Percentiles rank a stretch among this genome's conserved stretches.
Evolutionary conservation across 257 asterid species (phyloP).

Genomic region (Anisodus acutangulus): DNA sequence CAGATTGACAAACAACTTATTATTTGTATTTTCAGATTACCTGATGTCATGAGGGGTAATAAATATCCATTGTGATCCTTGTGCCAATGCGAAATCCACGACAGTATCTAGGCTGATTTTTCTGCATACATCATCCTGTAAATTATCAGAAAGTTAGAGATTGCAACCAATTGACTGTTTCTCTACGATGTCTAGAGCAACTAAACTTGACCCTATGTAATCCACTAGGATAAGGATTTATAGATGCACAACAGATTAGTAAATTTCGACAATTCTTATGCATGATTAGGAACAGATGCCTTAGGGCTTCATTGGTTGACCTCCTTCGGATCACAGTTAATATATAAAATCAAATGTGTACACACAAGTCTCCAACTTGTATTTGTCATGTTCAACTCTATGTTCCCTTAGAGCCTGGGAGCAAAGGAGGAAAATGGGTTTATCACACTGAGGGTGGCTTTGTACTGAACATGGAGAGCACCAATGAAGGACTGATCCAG

Average conservation of each 20-base stretch:
- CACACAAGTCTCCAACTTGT: too few species aligned
- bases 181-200: background rate
- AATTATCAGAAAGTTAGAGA: background rate
- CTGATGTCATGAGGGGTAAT: constrained; percentile 96
- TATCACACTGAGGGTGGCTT: constrained; percentile 2
- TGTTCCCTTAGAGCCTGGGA: background rate
- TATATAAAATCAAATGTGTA: background rate
- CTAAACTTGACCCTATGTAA: background rate
- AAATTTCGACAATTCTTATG: background rate
- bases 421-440: background rate
- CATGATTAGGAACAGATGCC: background rate
- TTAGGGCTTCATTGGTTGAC: background rate
- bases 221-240: constrained; percentile 2
- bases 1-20: background rate
- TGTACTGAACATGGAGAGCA: background rate
- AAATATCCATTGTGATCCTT: constrained; percentile 96
- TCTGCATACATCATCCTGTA: constrained; percentile 96
- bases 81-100: constrained; percentile 90
- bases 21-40: constrained; percentile 40
- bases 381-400: background rate
- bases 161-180: constrained; percentile 10
- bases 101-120: constrained; percentile 91
- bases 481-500: background rate
- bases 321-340: background rate
- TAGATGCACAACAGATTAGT: background rate